Evolutionary conservation across 805 yeast genomes (phyloP), one percentile per base, ranked within the genome.

Genomic region (Komagataella kurtzmanii): DNA sequence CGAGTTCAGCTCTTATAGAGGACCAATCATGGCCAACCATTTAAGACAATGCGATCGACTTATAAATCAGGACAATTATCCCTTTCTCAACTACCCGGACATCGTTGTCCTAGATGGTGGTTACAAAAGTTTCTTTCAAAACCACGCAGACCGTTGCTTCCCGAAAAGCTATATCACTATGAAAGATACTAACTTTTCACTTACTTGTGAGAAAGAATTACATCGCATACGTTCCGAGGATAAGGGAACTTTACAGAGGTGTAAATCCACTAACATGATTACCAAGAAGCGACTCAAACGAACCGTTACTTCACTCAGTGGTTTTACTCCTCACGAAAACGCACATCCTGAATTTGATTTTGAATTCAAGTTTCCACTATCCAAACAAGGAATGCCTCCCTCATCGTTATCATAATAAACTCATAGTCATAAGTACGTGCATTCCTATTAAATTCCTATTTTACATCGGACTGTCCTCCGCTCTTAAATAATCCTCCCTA

Each of bases 1-100:
- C 68, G 99, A 93, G 67, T 91, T 88, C 64, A 84, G 95, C 44
- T 80, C 95, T 5, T 88, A 84, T 62, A 74, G 99, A 54, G 96
- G 98, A n/a, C 99, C 99, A 3, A 70, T 84, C 49, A 80, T 93
- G 85, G 98, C 98, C 1, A 72, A 81, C 51, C 89, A 88, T 63
- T 73, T 93, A 52, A 73, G 99, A 55, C 83, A 83, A 54, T 77
- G 85, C 58, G 99, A 93, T 68, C 77, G 99, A 55, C 75, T 76
- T 45, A 58, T 80, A 50, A 89, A 90, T 64, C 73, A 79, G 55
- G 80, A 83, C 52, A 72, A 76, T 54, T 93, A 93, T 66, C 99
- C 99, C 0, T 70, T 76, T 54, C 71, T 93, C 52, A 79, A 77
- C 56, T 93, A 84, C 62, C 99, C 99, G 2, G 96, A 93, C 67